Evolutionary conservation across 495 filamentous ascomycete genomes (phyloP).

Genomic region (Tuber melanosporum): DNA sequence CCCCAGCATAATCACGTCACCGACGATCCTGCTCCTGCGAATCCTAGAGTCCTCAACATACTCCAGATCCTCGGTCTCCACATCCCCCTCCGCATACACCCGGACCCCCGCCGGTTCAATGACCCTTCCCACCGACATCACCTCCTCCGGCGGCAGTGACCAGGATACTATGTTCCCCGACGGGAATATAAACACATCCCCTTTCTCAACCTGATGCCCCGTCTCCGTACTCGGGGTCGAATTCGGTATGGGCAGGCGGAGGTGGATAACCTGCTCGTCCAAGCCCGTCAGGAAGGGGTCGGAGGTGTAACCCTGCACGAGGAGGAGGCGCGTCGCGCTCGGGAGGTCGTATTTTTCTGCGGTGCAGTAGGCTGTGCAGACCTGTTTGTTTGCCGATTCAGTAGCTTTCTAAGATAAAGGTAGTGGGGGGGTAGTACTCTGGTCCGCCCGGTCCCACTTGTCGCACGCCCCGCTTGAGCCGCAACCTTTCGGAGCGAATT

Average conservation of each 20-base stretch:
- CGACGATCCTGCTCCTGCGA: constrained; percentile 71
- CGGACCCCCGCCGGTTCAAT: constrained; percentile 68
- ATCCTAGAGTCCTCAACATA: constrained; percentile 69
- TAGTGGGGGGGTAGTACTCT: constrained; percentile 10
- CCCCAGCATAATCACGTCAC: constrained; percentile 83
- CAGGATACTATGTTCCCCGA: constrained; percentile 93
- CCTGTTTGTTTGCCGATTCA: background rate
- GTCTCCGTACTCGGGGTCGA: background rate
- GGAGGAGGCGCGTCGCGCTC: constrained; percentile 23
- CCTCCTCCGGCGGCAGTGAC: constrained; percentile 67
- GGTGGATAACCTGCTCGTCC: constrained; percentile 36
- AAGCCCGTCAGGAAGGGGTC: constrained; percentile 33
- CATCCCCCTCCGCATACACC: constrained; percentile 56
- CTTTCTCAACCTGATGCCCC: constrained; percentile 46
- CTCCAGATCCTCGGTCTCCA: constrained; percentile 85
- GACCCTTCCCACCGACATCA: constrained; percentile 63
- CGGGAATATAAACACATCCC: constrained; percentile 94
- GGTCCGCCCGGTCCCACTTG: constrained; percentile 15
- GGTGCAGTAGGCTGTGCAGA: constrained; percentile 40
- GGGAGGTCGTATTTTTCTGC: constrained; percentile 40
- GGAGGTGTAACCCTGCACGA: constrained; percentile 22
- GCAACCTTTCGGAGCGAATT: constrained; percentile 33
- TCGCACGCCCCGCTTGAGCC: constrained; percentile 22
- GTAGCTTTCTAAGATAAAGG: background rate
- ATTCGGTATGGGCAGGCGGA: constrained; percentile 21